Evolutionary conservation across 2,329 filamentous ascomycete genomes (phyloP), one percentile per base, ranked within the genome.

Genomic region (Aspergillus sp.): DNA sequence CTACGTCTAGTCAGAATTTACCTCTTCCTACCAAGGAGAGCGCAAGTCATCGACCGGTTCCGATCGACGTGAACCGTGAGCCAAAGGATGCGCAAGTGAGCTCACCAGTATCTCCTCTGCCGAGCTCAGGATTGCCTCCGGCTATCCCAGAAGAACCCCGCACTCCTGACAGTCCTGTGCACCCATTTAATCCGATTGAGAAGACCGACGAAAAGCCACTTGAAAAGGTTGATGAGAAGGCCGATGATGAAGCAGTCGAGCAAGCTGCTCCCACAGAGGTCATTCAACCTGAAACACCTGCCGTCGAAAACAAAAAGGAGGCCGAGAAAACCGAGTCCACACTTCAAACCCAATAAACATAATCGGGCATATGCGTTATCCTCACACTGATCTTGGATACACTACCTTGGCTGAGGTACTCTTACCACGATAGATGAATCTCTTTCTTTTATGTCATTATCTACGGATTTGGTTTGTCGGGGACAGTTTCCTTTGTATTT

Each of bases 101-200:
- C 17, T 69, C 74, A 1, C 72, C 73, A 7, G 64, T 67, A 13
- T 74, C 74, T 3, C 72, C 74, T n/a, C 53, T 71, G 22, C 69
- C 73, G 13, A 67, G 66, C 1, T 71, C 70, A 3, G 72, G 74
- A 17, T 61, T 75, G 15, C 74, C 74, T 0, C 71, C 71, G 4
- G 63, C 70, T 34, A 77, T 77, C 15, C 74, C 72, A 1, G 75
- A 77, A 53, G 74, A 76, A 47, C 73, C 74, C 1, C 66, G 65
- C 31, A 74, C 70, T 9, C 74, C 72, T 1, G 71, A 74, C 46
- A 61, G 60, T 17, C 62, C 69, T 11, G 59, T 64, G 8, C 51
- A 66, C 15, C 31, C 47, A 13, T 7, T 17, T 13, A 51, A 57
- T 17, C 38, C 30, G 19, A 7, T 57, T 9, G 30, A 49, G n/a